These are phyloP conservation scores for Scedosporium minutisporum DNA, from an alignment of 2,329 filamentous ascomycete species.

Conservation along the genomic window DNA sequence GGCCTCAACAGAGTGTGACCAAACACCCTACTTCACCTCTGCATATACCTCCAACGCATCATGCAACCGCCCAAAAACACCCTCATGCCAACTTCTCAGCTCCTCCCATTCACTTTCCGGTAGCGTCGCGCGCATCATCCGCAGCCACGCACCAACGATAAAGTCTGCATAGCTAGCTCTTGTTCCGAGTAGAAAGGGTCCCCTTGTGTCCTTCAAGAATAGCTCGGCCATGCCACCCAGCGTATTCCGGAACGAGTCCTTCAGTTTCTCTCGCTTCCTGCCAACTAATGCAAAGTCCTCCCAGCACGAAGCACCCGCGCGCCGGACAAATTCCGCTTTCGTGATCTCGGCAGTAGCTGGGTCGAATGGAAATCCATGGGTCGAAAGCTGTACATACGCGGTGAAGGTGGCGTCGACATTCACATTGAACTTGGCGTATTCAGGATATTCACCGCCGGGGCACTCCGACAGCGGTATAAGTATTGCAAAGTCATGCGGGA, in stretches of 20 bases:
- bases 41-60: constrained; percentile 32
- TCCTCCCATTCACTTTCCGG: constrained; percentile 36
- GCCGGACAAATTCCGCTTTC: constrained; percentile 37
- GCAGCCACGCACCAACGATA: constrained; percentile 45
- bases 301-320: constrained; percentile 34
- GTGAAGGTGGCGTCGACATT: constrained; percentile 46
- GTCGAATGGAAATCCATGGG: constrained; percentile 37
- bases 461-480: constrained; percentile 28
- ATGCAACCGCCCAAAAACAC: constrained; percentile 39
- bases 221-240: constrained; percentile 15
- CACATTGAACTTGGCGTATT: constrained; percentile 41
- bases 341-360: constrained; percentile 23
- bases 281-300: constrained; percentile 29
- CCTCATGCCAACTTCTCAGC: constrained; percentile 36
- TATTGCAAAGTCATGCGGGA: constrained; percentile 12
- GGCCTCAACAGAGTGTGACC: background rate
- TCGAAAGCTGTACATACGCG: constrained; percentile 29
- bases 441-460: constrained; percentile 16
- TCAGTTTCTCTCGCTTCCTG: constrained; percentile 28
- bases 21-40: constrained; percentile 17
- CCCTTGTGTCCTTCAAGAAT: constrained; percentile 26
- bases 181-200: constrained; percentile 38
- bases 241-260: constrained; percentile 27
- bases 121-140: constrained; percentile 31
- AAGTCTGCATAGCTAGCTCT: constrained; percentile 43